Conservation (phyloP, 2,329 filamentous ascomycete species). For the Escovopsis weberi region DNA sequence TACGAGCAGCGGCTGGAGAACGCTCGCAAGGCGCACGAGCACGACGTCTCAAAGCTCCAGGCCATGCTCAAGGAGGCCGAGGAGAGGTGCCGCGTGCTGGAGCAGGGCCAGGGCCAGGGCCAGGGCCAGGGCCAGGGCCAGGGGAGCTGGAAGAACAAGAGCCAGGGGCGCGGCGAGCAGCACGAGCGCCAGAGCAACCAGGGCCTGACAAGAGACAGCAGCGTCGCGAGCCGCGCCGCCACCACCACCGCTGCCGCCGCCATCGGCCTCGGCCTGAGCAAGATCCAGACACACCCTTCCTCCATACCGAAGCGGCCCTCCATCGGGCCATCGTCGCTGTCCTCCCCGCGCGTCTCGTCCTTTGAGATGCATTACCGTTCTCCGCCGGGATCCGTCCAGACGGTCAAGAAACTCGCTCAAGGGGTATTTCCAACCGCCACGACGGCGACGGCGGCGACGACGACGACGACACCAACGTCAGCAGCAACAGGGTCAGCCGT, state of each 20-base stretch:
- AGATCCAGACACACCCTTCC: conserved; percentile 12
- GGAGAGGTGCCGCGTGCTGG: conserved; percentile 15
- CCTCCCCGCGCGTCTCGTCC: conserved; percentile 4
- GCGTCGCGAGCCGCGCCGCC: conserved; percentile 7
- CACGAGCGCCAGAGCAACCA: conserved; percentile 1
- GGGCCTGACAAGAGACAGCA: conserved; percentile 7
- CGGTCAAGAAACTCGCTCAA: conserved; percentile 2
- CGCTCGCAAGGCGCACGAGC: conserved; percentile 19
- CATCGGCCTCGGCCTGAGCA: conserved; percentile 10
- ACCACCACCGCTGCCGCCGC: background rate
- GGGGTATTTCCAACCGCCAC: conserved; percentile 4
- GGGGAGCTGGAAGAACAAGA: conserved; percentile 8
- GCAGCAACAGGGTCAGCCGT: background rate
- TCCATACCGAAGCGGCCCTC: conserved; percentile 8
- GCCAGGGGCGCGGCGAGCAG: conserved; percentile 8
- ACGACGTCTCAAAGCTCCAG: conserved; percentile 18
- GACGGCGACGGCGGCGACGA: too few relatives aligned
- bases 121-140: conserved; percentile 7
- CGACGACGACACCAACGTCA: too few relatives aligned
- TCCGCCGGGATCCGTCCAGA: conserved; percentile 2
- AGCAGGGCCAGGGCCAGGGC: conserved; percentile 11
- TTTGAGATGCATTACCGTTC: background rate
- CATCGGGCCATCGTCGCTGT: background rate
- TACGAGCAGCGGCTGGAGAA: conserved; percentile 24
- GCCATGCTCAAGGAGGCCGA: conserved; percentile 21